Evolutionary conservation across 345 rosid genomes (phyloP).

Genomic region (Melaleuca quinquenervia): DNA sequence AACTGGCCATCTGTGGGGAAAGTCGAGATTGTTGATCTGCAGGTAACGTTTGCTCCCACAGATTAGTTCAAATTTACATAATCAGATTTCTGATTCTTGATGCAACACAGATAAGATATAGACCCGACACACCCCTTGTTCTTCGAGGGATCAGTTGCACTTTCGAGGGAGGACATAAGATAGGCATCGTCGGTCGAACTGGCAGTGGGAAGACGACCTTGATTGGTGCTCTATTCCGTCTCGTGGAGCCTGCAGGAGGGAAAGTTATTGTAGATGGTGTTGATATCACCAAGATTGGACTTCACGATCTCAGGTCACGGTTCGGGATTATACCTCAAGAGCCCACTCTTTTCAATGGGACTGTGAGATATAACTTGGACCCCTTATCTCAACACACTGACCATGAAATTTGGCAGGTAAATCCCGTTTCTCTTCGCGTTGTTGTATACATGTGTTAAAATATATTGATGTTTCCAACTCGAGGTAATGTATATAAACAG

Average conservation of each 20-base stretch:
- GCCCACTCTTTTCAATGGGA: slow-evolving; percentile 87
- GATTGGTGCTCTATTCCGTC: slow-evolving; percentile 80
- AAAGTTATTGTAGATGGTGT: slow-evolving; percentile 71
- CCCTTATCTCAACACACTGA: slow-evolving; percentile 68
- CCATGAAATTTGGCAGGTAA: slow-evolving; percentile 93
- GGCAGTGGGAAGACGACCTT: slow-evolving; percentile 96
- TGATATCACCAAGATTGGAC: slow-evolving; percentile 67
- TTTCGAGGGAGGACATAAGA: slow-evolving; percentile 84
- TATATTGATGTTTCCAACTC: not conserved
- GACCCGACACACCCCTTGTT: slow-evolving; percentile 57
- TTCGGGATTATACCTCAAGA: slow-evolving; percentile 94
- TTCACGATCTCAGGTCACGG: slow-evolving; percentile 81
- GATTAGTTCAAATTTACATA: not conserved
- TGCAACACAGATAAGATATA: slow-evolving; percentile 61
- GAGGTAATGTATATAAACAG: slow-evolving; percentile 10
- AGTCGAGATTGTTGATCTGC: slow-evolving; percentile 71
- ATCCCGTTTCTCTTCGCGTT: not conserved
- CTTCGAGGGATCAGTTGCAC: slow-evolving; percentile 75
- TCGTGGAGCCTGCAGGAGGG: slow-evolving; percentile 87
- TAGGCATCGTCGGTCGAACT: slow-evolving; percentile 90
- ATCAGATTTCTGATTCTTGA: not conserved
- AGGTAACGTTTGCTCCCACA: slow-evolving; percentile 23
- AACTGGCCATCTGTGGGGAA: slow-evolving; percentile 79
- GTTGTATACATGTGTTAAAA: not conserved
- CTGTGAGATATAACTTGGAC: slow-evolving; percentile 85